phyloP scores from a whole-genome alignment of 192 early-diverging fungal genomes.

The Lobosporangium transversale region DNA sequence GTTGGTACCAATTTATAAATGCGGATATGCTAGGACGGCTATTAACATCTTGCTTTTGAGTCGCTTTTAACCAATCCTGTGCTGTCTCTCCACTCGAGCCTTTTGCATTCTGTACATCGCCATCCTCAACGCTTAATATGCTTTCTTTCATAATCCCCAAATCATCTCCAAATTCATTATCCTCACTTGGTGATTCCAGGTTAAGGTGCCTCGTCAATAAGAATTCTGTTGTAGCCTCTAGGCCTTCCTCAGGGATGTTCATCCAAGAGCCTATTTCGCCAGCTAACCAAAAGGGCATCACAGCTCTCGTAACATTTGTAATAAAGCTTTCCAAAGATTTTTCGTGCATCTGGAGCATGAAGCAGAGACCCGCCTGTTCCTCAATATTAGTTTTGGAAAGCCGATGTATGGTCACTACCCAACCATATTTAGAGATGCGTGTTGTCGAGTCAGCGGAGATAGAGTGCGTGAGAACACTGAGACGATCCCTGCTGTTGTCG shows the following conservation, averaged over 20 bases:
- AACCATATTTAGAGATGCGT: slow-evolving; percentile 46
- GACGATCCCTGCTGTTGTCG: slow-evolving; percentile 15
- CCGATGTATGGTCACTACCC: slow-evolving; percentile 49
- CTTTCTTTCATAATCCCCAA: neutral
- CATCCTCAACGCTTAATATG: neutral
- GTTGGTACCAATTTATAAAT: slow-evolving; percentile 49
- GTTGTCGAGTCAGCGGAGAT: slow-evolving; percentile 33
- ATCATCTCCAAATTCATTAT: slow-evolving; percentile 13
- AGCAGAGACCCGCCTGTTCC: slow-evolving; percentile 42
- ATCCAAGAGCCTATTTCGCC: slow-evolving; percentile 41
- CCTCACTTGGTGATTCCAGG: neutral
- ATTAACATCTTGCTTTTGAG: slow-evolving; percentile 9
- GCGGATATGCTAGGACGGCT: slow-evolving; percentile 14
- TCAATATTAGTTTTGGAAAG: slow-evolving; percentile 44
- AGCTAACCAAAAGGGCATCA: slow-evolving; percentile 48
- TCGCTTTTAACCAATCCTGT: slow-evolving; percentile 33
- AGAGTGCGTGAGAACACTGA: slow-evolving; percentile 21
- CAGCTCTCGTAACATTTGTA: slow-evolving; percentile 35
- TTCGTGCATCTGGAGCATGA: slow-evolving; percentile 50
- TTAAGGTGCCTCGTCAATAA: slow-evolving; percentile 37
- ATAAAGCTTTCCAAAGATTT: slow-evolving; percentile 45
- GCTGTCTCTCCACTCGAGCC: slow-evolving; percentile 8
- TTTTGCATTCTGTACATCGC: neutral
- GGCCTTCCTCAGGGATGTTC: slow-evolving; percentile 29
- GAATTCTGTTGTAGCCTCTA: slow-evolving; percentile 28